phyloP scores from a whole-genome alignment of 495 filamentous ascomycete genomes.

The Penicillium salamii region DNA sequence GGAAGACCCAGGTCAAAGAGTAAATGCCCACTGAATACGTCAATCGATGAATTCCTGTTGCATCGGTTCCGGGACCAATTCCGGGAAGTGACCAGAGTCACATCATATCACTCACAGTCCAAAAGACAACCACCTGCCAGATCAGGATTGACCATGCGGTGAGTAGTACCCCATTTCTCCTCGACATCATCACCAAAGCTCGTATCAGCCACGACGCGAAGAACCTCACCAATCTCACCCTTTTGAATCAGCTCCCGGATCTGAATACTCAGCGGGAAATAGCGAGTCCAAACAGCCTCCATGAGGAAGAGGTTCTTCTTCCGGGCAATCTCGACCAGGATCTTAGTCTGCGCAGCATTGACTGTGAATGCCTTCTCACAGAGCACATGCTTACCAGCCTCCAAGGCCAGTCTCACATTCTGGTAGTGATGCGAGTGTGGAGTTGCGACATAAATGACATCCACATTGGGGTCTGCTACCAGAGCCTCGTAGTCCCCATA shows the following conservation, averaged over 20 bases:
- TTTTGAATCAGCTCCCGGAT: slow-evolving; percentile 66
- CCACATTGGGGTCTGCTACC: slow-evolving; percentile 71
- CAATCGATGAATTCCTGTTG: not conserved
- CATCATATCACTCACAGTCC: slow-evolving; percentile 55
- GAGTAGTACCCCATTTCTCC: slow-evolving; percentile 48
- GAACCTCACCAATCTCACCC: slow-evolving; percentile 72
- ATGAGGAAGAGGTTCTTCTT: slow-evolving; percentile 88
- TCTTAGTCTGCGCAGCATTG: slow-evolving; percentile 76
- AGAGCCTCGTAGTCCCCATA: slow-evolving; percentile 82
- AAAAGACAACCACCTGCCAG: slow-evolving; percentile 82
- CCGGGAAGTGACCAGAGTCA: too few species aligned
- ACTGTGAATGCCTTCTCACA: slow-evolving; percentile 95
- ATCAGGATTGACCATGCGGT: slow-evolving; percentile 86
- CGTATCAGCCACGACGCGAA: slow-evolving; percentile 72
- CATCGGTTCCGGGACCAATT: too few species aligned
- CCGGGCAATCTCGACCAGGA: slow-evolving; percentile 69
- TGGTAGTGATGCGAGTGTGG: slow-evolving; percentile 96
- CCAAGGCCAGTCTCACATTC: slow-evolving; percentile 76
- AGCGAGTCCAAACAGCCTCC: slow-evolving; percentile 96
- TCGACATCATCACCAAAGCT: slow-evolving; percentile 53
- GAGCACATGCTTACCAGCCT: slow-evolving; percentile 83
- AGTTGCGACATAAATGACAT: slow-evolving; percentile 90
- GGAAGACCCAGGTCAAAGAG: slow-evolving; percentile 89
- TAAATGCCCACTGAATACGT: slow-evolving; percentile 70
- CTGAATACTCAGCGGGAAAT: slow-evolving; percentile 79